Evolutionary conservation across 2,329 filamentous ascomycete genomes (phyloP), one percentile per base, ranked within the genome.

Genomic region (Fusarium zealandicum): DNA sequence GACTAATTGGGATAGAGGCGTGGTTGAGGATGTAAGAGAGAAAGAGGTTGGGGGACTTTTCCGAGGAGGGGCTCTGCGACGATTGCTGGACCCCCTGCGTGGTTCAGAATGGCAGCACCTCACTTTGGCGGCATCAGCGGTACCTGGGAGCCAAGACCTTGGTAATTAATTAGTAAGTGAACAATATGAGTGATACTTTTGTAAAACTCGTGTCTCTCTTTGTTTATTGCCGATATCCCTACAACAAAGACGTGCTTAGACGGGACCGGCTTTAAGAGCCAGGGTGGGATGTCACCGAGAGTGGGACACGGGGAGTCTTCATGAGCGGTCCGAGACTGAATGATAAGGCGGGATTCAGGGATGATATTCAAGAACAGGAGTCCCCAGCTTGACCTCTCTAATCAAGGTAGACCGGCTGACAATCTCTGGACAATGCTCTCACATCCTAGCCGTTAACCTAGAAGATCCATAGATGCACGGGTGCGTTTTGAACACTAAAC

Each of bases 21-120:
- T 51, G 57, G 51, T 50, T 47, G 57, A 56, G 44, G 51, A 32
- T 54, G 55, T 56, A 38, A 32, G 42, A 54, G 61, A 62, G 54
- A 49, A 49, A 49, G 45, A 57, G 59, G 59, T 57, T 57, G 57
- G 57, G 59, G 48, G 27, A 37, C 42, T 59, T 55, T 59, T 49
- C 38, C 39, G 54, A 58, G 35, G 54, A 60, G 59, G 59, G 55
- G 59, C 55, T 43, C 59, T 63, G 59, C 46, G 40, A 54, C 35
- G 54, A 42, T 44, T 46, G 31, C 18, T 35, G 33, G 53, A 54
- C 49, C 59, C 59, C 59, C 59, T 60, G 59, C 40, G 41, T 54
- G n/a, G n/a, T 31, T 38, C 31, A 37, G 38, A 44, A 53, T 60
- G 55, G 44, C 59, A 49, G 55, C 46, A 59, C 50, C 54, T 59